Base-by-base conservation (phyloP, 2,329 filamentous ascomycete species). In the Amylocarpus encephaloides region DNA sequence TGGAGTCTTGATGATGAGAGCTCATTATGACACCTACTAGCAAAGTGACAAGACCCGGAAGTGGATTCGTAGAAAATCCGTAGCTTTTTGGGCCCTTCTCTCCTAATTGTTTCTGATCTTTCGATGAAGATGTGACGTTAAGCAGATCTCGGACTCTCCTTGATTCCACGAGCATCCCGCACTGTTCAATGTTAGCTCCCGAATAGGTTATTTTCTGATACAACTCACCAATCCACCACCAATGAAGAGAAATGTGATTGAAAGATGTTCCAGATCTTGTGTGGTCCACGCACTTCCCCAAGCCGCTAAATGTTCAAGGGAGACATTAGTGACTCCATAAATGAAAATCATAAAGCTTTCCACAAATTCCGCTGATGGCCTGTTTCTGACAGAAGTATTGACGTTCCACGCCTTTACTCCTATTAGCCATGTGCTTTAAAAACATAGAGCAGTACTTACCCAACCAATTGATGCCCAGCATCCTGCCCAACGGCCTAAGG, bases 1-100 rank as follows among this genome's bases (percentile, higher is more conserved):
- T 88, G 52, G 82, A 87, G 26, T 74, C 67, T 53, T 67, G 64
- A 52, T 92, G 88, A 68, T 97, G 92, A 22, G 87, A 89, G 64
- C 86, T 86, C 92, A 97, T 97, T 87, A 95, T 93, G 66, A 91
- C 80, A 32, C 93, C 93, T 1, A 96, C 75, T 1, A 96, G 74
- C 51, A 96, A 74, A 58, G 97, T 92, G 43, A 95, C 80, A 3
- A 97, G 74, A 1, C 84, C 88, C 0, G 92, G 93, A 59, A 97
- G 80, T 0, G 91, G 92, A 67, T 97, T 96, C 65, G 93, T 75
- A 1, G 91, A 88, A 57, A 90, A 79, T 11, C 73, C 70, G 66
- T 94, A 91, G 7, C 81, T 79, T 48, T 74, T 76, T 0, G 88
- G 89, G 15, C 76, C 66, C 46, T 70, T 66, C 80, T 79, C 15